These are phyloP conservation scores for Nicotiana attenuata DNA, from an alignment of 257 asterid genomes.

Conservation along the genomic window DNA sequence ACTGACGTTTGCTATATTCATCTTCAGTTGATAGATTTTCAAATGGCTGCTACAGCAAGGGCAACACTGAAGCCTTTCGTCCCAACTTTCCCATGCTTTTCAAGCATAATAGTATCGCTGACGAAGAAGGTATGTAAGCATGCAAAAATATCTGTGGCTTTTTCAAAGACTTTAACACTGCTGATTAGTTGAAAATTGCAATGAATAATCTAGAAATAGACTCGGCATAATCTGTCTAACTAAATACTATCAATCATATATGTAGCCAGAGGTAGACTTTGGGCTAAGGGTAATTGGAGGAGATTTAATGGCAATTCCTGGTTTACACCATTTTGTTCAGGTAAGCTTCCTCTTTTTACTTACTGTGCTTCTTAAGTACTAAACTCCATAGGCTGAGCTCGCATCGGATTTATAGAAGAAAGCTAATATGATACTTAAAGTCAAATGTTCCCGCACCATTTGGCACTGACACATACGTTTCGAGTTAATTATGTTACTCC, in stretches of 20 bases:
- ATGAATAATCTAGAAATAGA: neutral
- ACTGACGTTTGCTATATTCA: conserved; percentile 11
- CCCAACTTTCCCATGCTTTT: conserved; percentile 78
- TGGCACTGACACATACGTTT: neutral
- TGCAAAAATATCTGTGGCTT: neutral
- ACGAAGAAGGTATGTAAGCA: conserved; percentile 57
- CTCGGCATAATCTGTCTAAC: neutral
- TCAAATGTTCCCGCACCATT: neutral
- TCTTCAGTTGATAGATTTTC: conserved; percentile 74
- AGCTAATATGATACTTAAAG: neutral
- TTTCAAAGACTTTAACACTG: neutral
- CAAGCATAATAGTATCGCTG: conserved; percentile 49
- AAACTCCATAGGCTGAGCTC: neutral
- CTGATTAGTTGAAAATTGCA: neutral
- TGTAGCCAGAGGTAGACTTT: conserved; percentile 85
- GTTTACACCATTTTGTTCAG: conserved; percentile 63
- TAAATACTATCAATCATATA: conserved; percentile 12
- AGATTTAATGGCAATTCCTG: conserved; percentile 83
- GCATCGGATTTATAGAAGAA: neutral
- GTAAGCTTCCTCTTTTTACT: conserved; percentile 22
- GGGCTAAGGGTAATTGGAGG: conserved; percentile 66
- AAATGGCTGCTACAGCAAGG: conserved; percentile 59
- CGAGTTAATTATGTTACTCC: neutral
- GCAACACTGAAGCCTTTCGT: conserved; percentile 50
- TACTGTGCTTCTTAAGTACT: neutral